Evolutionary conservation across 768 basidiomycete genomes (phyloP), one percentile per base, ranked within the genome.

Genomic region (Nidularia sp.): DNA sequence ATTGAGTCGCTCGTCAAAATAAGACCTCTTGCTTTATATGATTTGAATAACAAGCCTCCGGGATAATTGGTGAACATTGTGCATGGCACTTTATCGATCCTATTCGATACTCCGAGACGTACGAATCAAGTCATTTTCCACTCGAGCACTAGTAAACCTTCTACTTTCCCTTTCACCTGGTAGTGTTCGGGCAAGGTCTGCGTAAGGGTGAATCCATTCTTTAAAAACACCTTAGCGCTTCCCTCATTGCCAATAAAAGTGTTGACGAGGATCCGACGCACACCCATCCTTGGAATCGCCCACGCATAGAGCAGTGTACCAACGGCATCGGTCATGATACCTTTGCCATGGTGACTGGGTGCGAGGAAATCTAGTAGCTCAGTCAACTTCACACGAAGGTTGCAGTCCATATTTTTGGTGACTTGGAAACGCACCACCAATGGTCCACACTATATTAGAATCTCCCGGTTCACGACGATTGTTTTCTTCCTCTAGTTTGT

Each of bases 311-410:
- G 44, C 12, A 90, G 47, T 4, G 75, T 76, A 8, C 68, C 67
- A 35, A 88, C 53, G 0, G 76, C 85, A 13, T 78, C 80, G 29
- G 78, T 77, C 88, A 88, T 88, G 57, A 90, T 87, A 3, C 68
- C 66, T 48, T 54, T 53, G 9, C 63, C 60, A 48, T 66, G 65
- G 48, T 65, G 58, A 10, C 59, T 62, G 3, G 62, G 54, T 10
- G 60, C 57, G 34, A 69, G 57, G 45, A 53, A 67, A 50, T 64
- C 68, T 67, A 32, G 22, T 22, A 15, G n/a, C n/a, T n/a, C n/a
- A n/a, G n/a, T n/a, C n/a, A n/a, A n/a, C n/a, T n/a, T n/a, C n/a
- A n/a, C n/a, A n/a, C n/a, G n/a, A n/a, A n/a, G n/a, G n/a, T n/a
- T n/a, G n/a, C n/a, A 29, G 36, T 18, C 41, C 35, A 36, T 22